Conservation (phyloP, 352 stramenopile genomes). For the Phytophthora sp. region DNA sequence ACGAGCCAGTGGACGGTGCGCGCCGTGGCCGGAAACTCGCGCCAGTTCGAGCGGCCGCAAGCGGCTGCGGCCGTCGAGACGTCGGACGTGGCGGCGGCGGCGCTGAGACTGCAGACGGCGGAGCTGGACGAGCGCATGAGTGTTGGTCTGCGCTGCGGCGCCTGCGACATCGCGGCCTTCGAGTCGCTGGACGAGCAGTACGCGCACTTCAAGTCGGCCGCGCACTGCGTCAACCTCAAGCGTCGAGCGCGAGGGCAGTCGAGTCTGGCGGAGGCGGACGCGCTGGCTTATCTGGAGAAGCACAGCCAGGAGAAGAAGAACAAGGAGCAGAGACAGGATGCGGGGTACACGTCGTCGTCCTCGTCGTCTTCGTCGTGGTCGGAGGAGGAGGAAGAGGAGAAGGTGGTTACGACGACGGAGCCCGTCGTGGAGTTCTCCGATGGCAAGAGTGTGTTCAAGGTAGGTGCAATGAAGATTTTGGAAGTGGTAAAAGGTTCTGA, state of each 20-base stretch:
- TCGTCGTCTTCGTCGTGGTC: constrained; percentile 56
- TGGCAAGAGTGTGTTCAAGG: constrained; percentile 76
- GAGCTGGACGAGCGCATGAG: constrained; percentile 42
- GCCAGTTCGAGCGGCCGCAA: constrained; percentile 46
- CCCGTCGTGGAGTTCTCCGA: constrained; percentile 85
- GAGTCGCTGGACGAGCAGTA: constrained; percentile 82
- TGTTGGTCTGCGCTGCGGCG: constrained; percentile 68
- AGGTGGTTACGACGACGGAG: constrained; percentile 54
- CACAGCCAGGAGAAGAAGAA: constrained; percentile 32
- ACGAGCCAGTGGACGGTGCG: constrained; percentile 63
- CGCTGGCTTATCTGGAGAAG: constrained; percentile 24
- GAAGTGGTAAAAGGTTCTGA: background rate
- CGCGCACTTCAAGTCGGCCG: constrained; percentile 85
- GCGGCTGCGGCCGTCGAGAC: too few species aligned
- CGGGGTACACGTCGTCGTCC: constrained; percentile 30
- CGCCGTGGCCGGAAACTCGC: constrained; percentile 58
- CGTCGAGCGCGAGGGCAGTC: constrained; percentile 61
- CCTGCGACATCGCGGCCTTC: constrained; percentile 76
- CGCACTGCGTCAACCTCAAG: constrained; percentile 85
- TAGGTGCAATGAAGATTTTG: constrained; percentile 16
- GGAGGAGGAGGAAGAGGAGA: constrained; percentile 55
- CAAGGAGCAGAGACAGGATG: constrained; percentile 24
- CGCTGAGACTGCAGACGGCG: constrained; percentile 40
- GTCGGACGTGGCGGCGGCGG: constrained; percentile 14
- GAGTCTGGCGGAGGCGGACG: constrained; percentile 50